Base-by-base conservation (phyloP, 2,329 filamentous ascomycete species). In the Monilinia aucupariae region DNA sequence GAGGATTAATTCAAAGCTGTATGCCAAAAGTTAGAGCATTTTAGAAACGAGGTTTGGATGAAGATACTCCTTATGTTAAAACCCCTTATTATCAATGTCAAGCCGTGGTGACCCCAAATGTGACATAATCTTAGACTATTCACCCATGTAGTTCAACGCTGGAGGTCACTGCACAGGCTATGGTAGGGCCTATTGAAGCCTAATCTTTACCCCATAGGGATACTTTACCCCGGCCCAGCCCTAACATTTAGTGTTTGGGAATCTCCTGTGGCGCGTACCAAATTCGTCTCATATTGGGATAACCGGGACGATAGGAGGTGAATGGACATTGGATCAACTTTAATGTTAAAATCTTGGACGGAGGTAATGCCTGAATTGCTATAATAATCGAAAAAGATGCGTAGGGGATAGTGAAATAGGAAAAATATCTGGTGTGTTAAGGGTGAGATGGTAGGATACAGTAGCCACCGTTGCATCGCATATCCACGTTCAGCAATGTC, bases 271-370 rank as follows among this genome's bases (percentile, higher is more conserved):
- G 52, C 52, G 43, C 48, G 70, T 71, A 43, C 65, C 70, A 72
- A 66, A 67, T 37, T 62, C 67, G 71, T 73, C 71, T 72, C 71
- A 70, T 47, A 52, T 63, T 62, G 22, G 53, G 66, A 61, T 52
- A 20, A 43, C 39, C 59, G 65, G 65, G 58, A 51, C 27, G 50
- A 56, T 32, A 30, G n/a, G n/a, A 30, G 30, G 37, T 32, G 27
- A 27, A 8, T 39, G 13, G 32, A 58, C 15, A 62, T 62, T 25
- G 13, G n/a, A 49, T 25, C 22, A 43, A 41, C 17, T 50, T 43
- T 12, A 53, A 50, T 32, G 27, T 45, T 45, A 5, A 45, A 32
- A 55, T 43, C 37, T 12, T 30, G 39, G n/a, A 22, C 12, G 32
- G 45, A 20, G 4, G 32, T 20, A 48, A 22, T 48, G 22, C 49